Percentiles rank a stretch among this genome's conserved stretches.
Conservation (phyloP, 352 stramenopile species). For the Globisporangium nodosum region DNA sequence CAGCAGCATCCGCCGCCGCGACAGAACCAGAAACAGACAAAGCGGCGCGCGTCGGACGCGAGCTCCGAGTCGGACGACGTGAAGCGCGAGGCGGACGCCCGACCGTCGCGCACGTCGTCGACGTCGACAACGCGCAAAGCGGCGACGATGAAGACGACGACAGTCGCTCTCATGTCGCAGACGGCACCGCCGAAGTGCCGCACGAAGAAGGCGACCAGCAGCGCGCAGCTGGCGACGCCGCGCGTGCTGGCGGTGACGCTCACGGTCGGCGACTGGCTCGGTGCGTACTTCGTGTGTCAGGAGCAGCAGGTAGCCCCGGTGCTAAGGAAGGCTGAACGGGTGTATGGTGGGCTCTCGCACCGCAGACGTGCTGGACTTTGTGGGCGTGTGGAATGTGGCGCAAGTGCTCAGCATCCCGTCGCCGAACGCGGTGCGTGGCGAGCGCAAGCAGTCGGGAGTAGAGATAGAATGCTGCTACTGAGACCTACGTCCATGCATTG, state of each 20-base stretch:
- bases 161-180: background rate
- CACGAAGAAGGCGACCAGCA: background rate
- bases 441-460: too few relatives aligned
- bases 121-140: background rate
- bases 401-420: slow-evolving; percentile 12
- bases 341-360: background rate
- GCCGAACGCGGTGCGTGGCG: slow-evolving; percentile 4
- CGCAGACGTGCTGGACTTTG: slow-evolving; percentile 16
- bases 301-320: background rate
- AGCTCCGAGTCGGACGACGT: background rate
- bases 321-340: background rate
- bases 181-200: background rate
- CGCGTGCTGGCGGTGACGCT: slow-evolving; percentile 7
- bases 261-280: slow-evolving; percentile 12
- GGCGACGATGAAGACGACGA: background rate
- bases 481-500: background rate
- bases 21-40: too few relatives aligned
- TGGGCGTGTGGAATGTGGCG: slow-evolving; percentile 15
- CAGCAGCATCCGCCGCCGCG: background rate
- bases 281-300: background rate
- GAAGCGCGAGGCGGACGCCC: background rate
- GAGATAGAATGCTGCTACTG: background rate
- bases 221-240: background rate
- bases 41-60: background rate
- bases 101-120: background rate